Evolutionary conservation across 2,329 filamentous ascomycete species (phyloP), one percentile per base, ranked within the genome.

Genomic region (Apiospora sp.): DNA sequence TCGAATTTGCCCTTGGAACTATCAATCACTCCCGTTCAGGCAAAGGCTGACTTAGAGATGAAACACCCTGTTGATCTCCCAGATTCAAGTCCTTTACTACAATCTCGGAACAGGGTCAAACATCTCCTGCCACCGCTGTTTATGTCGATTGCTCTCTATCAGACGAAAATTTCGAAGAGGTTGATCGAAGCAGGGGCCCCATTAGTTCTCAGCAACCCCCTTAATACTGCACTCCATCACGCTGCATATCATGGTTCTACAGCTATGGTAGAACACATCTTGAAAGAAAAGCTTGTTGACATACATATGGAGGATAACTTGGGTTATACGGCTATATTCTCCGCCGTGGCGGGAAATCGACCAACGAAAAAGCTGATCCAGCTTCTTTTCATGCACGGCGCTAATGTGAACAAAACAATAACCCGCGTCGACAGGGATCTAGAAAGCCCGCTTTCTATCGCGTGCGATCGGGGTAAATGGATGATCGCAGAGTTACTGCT

Each of bases 401-500:
- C 48, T 49, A 22, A 49, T 49, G 48, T 49, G 48, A 49, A 49
- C 48, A 49, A 49, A 49, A 49, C 48, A 22, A 49, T 49, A 49
- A 49, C 48, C 48, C 48, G 22, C 24, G 48, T 49, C 48, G 48
- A 49, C 48, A 49, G 22, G 48, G 48, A 49, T 49, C 48, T 49
- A 49, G 48, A 49, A 4, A 49, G 48, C 22, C 41, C 41, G 10
- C 41, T 43, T 43, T 43, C 41, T 10, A 43, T 43, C 41, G 41
- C 41, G 41, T 43, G 48, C 22, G 48, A 49, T 49, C 48, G 48
- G 48, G 48, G 48, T n/a, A 49, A 49, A 49, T n/a, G 48, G 48
- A 49, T 49, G 48, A 49, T 49, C 48, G 48, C 48, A 49, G 48
- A 49, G 48, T 49, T 49, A 49, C 22, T 49, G 48, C 48, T 49